These are phyloP conservation scores for Rhazya stricta DNA, from an alignment of 257 asterid genomes.

Conservation along the genomic window DNA sequence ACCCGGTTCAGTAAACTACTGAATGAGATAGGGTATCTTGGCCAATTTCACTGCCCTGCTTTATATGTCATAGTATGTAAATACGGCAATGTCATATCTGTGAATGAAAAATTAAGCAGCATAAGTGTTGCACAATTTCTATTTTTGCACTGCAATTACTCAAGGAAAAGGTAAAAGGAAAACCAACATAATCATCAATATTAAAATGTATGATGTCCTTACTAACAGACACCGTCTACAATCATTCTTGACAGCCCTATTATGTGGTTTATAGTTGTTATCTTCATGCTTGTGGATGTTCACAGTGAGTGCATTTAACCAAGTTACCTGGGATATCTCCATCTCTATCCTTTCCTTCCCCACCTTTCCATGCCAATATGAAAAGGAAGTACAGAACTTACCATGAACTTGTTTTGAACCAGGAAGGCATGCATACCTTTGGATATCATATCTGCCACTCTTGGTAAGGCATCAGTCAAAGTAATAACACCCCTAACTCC, in stretches of 20 bases:
- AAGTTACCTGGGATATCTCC: neutral
- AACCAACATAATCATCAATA: neutral
- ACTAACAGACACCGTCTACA: neutral
- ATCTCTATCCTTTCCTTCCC: neutral
- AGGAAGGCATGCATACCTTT: conserved; percentile 40
- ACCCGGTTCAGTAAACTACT: too few relatives aligned
- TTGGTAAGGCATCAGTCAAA: conserved; percentile 21
- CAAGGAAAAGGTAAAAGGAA: neutral
- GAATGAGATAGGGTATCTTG: too few relatives aligned
- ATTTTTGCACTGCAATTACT: neutral
- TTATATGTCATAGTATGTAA: too few relatives aligned
- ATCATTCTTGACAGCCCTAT: conserved; percentile 28
- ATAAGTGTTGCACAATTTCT: too few relatives aligned
- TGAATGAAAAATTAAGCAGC: too few relatives aligned
- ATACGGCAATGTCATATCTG: too few relatives aligned
- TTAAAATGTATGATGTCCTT: neutral
- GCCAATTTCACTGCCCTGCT: too few relatives aligned
- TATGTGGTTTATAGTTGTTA: conserved; percentile 39
- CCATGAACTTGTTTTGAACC: neutral
- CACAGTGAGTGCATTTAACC: conserved; percentile 18
- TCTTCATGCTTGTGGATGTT: conserved; percentile 37
- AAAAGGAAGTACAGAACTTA: neutral
- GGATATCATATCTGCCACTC: conserved; percentile 34
- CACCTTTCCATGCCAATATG: too few relatives aligned
- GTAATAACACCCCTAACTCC: neutral